These are phyloP conservation scores for Chalaropsis thielavioides DNA, from an alignment of 2,329 filamentous ascomycete genomes.

Conservation along the genomic window DNA sequence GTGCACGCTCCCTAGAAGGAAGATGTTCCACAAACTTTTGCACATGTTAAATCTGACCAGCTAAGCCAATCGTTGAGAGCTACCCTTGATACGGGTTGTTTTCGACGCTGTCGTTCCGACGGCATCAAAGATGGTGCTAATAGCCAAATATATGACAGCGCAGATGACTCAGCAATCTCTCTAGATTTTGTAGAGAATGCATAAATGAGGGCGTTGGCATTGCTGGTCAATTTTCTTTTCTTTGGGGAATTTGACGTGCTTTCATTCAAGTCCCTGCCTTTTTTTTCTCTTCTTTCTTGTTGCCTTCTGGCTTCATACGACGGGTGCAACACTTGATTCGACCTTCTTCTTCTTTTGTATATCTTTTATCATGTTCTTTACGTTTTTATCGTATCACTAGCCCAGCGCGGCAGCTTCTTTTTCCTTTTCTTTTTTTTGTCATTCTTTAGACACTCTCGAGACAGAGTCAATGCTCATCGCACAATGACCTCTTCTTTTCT, in stretches of 20 bases:
- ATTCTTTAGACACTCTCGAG: constrained; percentile 1
- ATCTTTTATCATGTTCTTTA: constrained; percentile 1
- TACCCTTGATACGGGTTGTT: neutral
- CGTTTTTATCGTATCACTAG: constrained; percentile 1
- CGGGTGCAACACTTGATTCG: neutral
- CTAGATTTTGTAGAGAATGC: neutral
- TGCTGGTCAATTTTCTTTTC: neutral
- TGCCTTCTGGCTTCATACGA: neutral
- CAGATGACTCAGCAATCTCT: neutral
- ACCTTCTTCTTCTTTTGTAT: neutral
- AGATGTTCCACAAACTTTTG: neutral
- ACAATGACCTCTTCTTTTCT: neutral
- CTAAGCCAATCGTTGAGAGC: neutral
- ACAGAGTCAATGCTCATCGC: constrained; percentile 1
- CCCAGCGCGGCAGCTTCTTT: neutral
- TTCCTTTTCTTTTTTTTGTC: neutral
- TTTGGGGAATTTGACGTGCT: neutral
- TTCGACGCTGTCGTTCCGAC: neutral
- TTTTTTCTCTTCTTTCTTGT: neutral
- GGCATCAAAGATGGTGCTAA: neutral
- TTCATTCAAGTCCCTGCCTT: neutral
- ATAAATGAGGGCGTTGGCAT: neutral
- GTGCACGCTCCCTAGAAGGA: constrained; percentile 17
- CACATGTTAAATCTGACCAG: neutral
- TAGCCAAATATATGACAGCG: neutral